Base-by-base conservation (phyloP, 371 early-diverging fungal species). In the Saksenaea vasiformis region DNA sequence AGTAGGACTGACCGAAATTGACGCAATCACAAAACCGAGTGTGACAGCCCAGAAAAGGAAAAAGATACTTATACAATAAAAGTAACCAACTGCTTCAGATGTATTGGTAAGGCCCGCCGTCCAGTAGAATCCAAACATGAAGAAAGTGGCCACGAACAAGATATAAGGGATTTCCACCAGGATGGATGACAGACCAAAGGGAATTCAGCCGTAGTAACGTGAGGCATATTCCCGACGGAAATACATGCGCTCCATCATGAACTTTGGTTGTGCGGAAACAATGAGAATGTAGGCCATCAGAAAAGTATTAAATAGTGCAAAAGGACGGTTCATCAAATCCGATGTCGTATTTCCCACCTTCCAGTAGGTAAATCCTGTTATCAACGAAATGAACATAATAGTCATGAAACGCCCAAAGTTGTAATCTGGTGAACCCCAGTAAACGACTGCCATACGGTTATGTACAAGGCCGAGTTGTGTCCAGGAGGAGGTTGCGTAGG, bases 151-250 rank as follows among this genome's bases (percentile, higher is more conserved):
- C 0, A 80, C 56, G 22, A 85, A 31, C 3, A 86, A 14, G 36
- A 81, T 70, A 58, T 83, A 87, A 22, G 87, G 87, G 5, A 87
- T 61, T 59, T 87, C 85, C 13, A 79, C 75, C 47, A 83, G 54
- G 35, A 84, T 67, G 55, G 83, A 71, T 9, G 83, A 66, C 7
- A 71, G 19, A 10, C 82, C 82, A 68, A 88, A 88, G 0, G 89
- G 80, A 34, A 72, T 71, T 80, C 86, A 87, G 13, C 83, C 82
- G 65, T 91, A 91, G 66, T 87, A 86, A 54, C 86, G 85, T 28
- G 86, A 77, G 10, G 89, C 82, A 10, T 80, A 69, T 61, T 91
- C 91, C 41, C 91, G 82, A 31, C 81, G 82, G 68, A 86, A 89
- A 74, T 79, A 85, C 19, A 70, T 69, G 38, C 90, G 83, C 68